Percentiles rank a stretch among this genome's conserved stretches.
Conservation (phyloP, 805 yeast genomes). For the Saccharomyces kudriavzevii region DNA sequence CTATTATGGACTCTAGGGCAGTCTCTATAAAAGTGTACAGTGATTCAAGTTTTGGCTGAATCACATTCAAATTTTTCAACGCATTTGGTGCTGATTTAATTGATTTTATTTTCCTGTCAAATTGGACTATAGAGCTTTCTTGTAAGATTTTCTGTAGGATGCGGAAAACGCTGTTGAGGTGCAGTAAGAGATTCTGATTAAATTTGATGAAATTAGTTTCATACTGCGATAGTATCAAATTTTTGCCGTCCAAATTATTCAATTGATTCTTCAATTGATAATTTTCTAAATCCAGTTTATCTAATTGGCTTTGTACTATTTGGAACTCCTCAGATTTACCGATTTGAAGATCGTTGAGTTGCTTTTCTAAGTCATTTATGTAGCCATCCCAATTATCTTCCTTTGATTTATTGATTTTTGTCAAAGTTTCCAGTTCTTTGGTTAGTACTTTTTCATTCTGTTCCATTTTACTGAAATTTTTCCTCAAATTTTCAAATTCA, state of each 20-base stretch:
- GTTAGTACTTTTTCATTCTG: conserved; percentile 8
- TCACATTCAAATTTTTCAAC: conserved; percentile 19
- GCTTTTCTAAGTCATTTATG: conserved; percentile 16
- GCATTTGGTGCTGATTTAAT: conserved; percentile 21
- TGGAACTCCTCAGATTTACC: conserved; percentile 9
- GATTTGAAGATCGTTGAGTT: conserved; percentile 7
- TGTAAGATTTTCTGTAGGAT: conserved; percentile 50
- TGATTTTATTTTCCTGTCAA: conserved; percentile 42
- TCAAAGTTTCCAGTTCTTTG: conserved; percentile 10
- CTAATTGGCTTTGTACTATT: conserved; percentile 8
- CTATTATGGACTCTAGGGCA: conserved; percentile 51
- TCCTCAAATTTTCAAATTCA: conserved; percentile 6
- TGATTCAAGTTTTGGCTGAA: conserved; percentile 33
- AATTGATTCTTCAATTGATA: conserved; percentile 14
- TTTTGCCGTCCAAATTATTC: conserved; percentile 17
- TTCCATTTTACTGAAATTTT: conserved; percentile 5
- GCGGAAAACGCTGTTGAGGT: conserved; percentile 42
- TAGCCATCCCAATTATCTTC: conserved; percentile 22
- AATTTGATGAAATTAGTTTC: conserved; percentile 34
- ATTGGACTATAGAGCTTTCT: conserved; percentile 50
- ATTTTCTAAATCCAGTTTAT: conserved; percentile 19
- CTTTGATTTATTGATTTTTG: conserved; percentile 12
- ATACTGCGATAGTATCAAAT: conserved; percentile 15
- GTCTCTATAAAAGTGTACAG: conserved; percentile 49
- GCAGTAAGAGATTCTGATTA: conserved; percentile 37